A percentile compares a stretch with the other conserved stretches of the same genome.
phyloP scores from a whole-genome alignment of 805 yeast genomes.

The Grigorovia jiainica region DNA sequence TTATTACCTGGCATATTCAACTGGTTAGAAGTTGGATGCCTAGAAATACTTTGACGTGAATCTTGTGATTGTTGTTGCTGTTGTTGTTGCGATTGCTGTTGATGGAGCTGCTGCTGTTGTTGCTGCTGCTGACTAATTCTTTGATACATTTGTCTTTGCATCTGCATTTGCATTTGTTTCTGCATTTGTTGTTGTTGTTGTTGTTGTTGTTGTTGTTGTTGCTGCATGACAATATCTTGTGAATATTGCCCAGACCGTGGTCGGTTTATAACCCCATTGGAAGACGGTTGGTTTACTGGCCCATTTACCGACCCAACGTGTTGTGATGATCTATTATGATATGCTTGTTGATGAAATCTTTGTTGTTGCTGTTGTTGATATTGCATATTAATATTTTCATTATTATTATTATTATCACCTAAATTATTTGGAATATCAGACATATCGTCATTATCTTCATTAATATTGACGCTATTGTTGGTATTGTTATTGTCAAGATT shows the following conservation, averaged over 20 bases:
- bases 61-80: background rate
- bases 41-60: no score
- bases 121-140: background rate
- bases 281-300: no score
- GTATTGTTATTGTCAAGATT: background rate
- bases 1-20: no score
- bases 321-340: background rate
- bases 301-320: no score
- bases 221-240: background rate
- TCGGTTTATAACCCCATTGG: background rate
- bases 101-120: background rate
- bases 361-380: conserved; percentile 1
- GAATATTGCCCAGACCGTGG: background rate
- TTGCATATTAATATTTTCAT: background rate
- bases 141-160: background rate
- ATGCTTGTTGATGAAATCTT: background rate
- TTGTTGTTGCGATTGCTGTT: background rate
- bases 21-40: no score
- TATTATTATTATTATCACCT: no score
- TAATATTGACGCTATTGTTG: background rate
- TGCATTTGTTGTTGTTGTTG: background rate
- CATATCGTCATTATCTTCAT: no score
- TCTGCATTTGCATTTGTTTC: no score
- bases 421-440: no score
- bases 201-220: background rate